Conservation (phyloP, 2,329 filamentous ascomycete genomes). For the Lasiodiplodia sp. region DNA sequence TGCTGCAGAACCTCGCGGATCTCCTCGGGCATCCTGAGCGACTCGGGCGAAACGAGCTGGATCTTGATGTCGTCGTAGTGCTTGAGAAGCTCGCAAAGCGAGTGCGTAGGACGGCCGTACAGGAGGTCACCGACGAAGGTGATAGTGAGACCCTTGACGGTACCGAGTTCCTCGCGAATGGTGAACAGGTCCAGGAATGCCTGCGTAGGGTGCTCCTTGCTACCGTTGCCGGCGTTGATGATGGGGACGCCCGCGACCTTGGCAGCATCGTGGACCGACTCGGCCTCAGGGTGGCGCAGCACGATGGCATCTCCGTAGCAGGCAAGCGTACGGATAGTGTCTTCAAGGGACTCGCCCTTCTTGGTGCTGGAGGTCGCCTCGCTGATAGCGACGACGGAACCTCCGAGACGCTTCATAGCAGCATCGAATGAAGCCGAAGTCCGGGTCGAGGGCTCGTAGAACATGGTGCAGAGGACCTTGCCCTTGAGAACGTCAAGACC, state of each 20-base stretch:
- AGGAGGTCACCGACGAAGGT: slow-evolving; percentile 94
- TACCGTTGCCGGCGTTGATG: slow-evolving; percentile 97
- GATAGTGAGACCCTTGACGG: slow-evolving; percentile 92
- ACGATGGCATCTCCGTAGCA: slow-evolving; percentile 96
- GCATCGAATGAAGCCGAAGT: slow-evolving; percentile 97
- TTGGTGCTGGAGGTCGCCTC: slow-evolving; percentile 86
- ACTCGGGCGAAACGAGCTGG: slow-evolving; percentile 86
- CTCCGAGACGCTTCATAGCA: slow-evolving; percentile 97
- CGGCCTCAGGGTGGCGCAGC: slow-evolving; percentile 88
- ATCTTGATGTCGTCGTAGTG: slow-evolving; percentile 90
- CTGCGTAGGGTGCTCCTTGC: slow-evolving; percentile 95
- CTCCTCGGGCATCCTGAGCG: slow-evolving; percentile 76
- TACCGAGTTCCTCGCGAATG: slow-evolving; percentile 95
- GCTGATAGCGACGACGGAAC: slow-evolving; percentile 80
- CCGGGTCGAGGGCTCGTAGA: slow-evolving; percentile 96
- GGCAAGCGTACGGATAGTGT: slow-evolving; percentile 90
- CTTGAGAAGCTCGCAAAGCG: slow-evolving; percentile 87
- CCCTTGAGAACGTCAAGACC: slow-evolving; percentile 87
- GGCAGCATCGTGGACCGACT: slow-evolving; percentile 79
- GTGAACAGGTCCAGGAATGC: slow-evolving; percentile 98
- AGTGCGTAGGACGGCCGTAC: slow-evolving; percentile 95
- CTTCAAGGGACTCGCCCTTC: slow-evolving; percentile 93
- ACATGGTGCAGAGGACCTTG: slow-evolving; percentile 87
- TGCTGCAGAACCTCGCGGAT: slow-evolving; percentile 75
- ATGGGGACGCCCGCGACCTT: slow-evolving; percentile 90